Base-by-base conservation (phyloP, 768 basidiomycete genomes). In the Omphalotus guepiniiformis region DNA sequence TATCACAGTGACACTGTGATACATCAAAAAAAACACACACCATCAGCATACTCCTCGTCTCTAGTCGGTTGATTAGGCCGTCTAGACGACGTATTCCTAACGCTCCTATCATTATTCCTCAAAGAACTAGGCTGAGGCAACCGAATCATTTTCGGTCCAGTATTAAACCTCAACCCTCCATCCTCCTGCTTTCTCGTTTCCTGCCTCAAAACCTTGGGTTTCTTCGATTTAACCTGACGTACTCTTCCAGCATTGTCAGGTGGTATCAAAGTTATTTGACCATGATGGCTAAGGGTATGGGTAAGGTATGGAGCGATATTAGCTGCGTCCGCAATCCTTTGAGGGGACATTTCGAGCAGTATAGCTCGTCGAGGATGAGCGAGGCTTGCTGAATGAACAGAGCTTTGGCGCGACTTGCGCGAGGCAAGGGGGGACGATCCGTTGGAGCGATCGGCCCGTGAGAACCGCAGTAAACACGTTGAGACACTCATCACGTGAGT, bases 231-330 rank as follows among this genome's bases (percentile, higher is more conserved):
- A 34, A 63, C 57, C 59, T 75, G 73, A 42, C 75, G 72, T 12
- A 70, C 61, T 41, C 70, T 65, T 38, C 76, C 76, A 39, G 66
- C 65, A 62, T 69, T 79, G 58, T 84, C 80, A 42, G 75, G 67
- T 5, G 74, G 70, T 51, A 70, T 64, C 53, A 74, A 67, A 27
- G 76, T 67, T 55, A 73, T 62, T 56, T 77, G 74, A 55, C 73
- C 77, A 61, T 72, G 76, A 62, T 77, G 78, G 42, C 70, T 72
- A 56, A 76, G 68, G 61, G 66, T 69, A 61, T 76, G 80, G 47
- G 79, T 71, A 50, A 79, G 75, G 71, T 80, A 83, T 50, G 80
- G 82, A 38, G 76, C 70, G 57, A 73, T 68, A 58, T 63, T 65
- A 54, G 69, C 73, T 72, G 73, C 72, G 70, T 74, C 73, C 68